These are phyloP conservation scores for Limonium bicolor DNA, from an alignment of 148 eudicot species.

Conservation along the genomic window DNA sequence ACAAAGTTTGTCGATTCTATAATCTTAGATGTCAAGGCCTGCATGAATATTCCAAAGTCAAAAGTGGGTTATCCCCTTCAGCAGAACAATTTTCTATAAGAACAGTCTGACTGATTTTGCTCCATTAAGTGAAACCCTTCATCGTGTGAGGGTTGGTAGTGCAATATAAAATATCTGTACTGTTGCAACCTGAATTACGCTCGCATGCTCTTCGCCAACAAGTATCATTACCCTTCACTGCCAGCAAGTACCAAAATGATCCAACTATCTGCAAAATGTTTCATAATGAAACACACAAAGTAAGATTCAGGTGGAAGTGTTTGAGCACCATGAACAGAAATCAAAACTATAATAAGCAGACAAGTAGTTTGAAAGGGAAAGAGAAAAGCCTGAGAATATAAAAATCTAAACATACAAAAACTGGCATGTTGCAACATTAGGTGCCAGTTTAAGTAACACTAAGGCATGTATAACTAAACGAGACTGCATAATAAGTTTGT, in stretches of 20 bases:
- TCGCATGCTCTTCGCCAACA: conserved; percentile 83
- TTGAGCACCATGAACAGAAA: too few relatives aligned
- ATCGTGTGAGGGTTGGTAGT: conserved; percentile 33
- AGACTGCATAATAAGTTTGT: too few relatives aligned
- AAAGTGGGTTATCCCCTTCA: conserved; percentile 39
- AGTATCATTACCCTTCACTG: conserved; percentile 75
- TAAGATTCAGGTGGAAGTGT: too few relatives aligned
- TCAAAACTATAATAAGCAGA: too few relatives aligned
- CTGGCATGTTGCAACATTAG: too few relatives aligned
- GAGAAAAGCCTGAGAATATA: too few relatives aligned
- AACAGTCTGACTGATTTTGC: conserved; percentile 28
- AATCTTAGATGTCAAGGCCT: conserved; percentile 67
- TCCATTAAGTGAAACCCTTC: conserved; percentile 31
- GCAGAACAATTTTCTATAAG: conserved; percentile 30
- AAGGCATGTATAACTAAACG: too few relatives aligned
- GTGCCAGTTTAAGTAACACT: too few relatives aligned
- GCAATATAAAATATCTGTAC: conserved; percentile 53
- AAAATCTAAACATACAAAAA: too few relatives aligned
- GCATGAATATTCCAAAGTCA: conserved; percentile 77
- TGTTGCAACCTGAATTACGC: conserved; percentile 12
- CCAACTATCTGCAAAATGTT: conserved; percentile 89
- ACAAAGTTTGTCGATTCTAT: conserved; percentile 38
- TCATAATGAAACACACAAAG: too few relatives aligned
- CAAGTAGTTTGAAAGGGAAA: too few relatives aligned
- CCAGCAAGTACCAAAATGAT: conserved; percentile 80